These are phyloP conservation scores for Debaryomyces hansenii DNA, from an alignment of 805 yeast species.

Conservation along the genomic window DNA sequence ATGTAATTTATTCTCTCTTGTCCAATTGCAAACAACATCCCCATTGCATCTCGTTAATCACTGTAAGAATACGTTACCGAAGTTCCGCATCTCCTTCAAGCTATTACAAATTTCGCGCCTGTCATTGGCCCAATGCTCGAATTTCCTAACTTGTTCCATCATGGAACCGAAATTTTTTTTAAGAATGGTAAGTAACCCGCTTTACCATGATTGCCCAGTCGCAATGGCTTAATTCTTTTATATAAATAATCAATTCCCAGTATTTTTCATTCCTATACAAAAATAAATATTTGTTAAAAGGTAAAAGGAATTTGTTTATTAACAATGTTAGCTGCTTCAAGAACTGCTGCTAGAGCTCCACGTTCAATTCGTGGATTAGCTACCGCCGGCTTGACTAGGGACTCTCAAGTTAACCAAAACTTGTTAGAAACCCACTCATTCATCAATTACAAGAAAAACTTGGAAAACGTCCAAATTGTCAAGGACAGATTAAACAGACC, in stretches of 20 bases:
- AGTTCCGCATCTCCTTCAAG: not conserved
- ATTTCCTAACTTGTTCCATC: not conserved
- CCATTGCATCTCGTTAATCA: not conserved
- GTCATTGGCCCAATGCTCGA: slow-evolving; percentile 5
- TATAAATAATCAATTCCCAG: not conserved
- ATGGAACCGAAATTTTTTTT: slow-evolving; percentile 4
- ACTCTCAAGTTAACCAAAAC: slow-evolving; percentile 79
- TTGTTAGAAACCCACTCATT: slow-evolving; percentile 79
- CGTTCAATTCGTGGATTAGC: slow-evolving; percentile 48
- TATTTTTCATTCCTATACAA: not conserved
- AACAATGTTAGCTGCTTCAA: slow-evolving; percentile 43
- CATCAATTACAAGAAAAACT: slow-evolving; percentile 88
- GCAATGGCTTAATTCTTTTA: not conserved
- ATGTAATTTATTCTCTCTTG: no score
- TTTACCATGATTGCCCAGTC: slow-evolving; percentile 1
- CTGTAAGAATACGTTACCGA: not conserved
- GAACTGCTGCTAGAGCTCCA: slow-evolving; percentile 34
- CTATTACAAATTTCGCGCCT: slow-evolving; percentile 4
- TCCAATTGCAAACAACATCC: no score
- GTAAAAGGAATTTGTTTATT: not conserved
- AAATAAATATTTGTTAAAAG: no score
- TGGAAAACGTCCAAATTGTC: slow-evolving; percentile 85
- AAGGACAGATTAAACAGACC: slow-evolving; percentile 82
- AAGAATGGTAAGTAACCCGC: slow-evolving; percentile 2
- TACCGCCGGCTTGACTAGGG: slow-evolving; percentile 54